These are phyloP conservation scores for Metarhizium brunneum DNA, from an alignment of 2,329 filamentous ascomycete genomes.

Conservation along the genomic window DNA sequence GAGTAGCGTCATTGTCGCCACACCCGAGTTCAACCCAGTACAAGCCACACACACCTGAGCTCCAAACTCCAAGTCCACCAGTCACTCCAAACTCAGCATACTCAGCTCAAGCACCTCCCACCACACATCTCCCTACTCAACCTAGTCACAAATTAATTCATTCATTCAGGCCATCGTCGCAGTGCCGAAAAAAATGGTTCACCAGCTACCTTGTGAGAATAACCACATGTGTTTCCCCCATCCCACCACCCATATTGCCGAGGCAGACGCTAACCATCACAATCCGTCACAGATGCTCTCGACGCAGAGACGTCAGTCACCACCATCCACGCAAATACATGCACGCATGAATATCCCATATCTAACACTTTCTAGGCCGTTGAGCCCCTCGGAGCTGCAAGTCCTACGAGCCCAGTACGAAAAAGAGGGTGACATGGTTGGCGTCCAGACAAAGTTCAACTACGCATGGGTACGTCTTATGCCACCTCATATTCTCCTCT, in stretches of 20 bases:
- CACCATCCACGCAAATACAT: background rate
- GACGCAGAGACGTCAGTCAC: slow-evolving; percentile 80
- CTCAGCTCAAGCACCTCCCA: too few species aligned
- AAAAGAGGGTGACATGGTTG: slow-evolving; percentile 94
- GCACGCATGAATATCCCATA: background rate
- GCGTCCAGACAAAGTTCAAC: slow-evolving; percentile 98
- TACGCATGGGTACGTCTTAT: slow-evolving; percentile 75
- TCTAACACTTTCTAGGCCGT: slow-evolving; percentile 47
- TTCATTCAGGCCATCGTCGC: background rate
- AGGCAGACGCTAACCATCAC: background rate
- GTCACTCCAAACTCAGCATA: background rate
- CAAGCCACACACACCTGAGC: background rate
- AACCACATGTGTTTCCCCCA: background rate
- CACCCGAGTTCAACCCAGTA: background rate
- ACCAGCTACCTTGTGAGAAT: slow-evolving; percentile 39
- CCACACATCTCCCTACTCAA: too few species aligned
- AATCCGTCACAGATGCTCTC: slow-evolving; percentile 63
- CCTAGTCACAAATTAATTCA: background rate
- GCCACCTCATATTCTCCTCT: background rate
- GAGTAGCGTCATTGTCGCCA: slow-evolving; percentile 4
- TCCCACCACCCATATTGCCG: background rate
- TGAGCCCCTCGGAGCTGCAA: slow-evolving; percentile 85
- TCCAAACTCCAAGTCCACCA: background rate
- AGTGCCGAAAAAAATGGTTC: slow-evolving; percentile 27
- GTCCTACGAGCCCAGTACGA: slow-evolving; percentile 92